A percentile compares a stretch with the other conserved stretches of the same genome.
Conservation (phyloP, 768 basidiomycete species). For the Pleurotus salmoneostramineus region DNA sequence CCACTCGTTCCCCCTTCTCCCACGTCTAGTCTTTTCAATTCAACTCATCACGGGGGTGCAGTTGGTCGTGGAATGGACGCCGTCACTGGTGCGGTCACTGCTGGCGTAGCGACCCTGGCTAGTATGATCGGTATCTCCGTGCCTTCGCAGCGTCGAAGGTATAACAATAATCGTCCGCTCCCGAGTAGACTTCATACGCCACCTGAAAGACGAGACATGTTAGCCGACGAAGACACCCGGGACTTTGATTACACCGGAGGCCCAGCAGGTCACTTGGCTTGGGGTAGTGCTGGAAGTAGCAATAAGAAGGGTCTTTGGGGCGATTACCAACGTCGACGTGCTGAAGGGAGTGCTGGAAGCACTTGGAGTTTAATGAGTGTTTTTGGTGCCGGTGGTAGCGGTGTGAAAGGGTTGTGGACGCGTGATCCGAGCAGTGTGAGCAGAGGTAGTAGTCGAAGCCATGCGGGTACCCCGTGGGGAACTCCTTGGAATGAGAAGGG, state of each 20-base stretch:
- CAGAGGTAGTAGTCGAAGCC: slow-evolving; percentile 19
- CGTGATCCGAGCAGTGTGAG: slow-evolving; percentile 35
- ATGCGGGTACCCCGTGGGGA: slow-evolving; percentile 12
- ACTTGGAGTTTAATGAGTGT: slow-evolving; percentile 51
- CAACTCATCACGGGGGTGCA: slow-evolving; percentile 8
- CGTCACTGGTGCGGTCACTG: slow-evolving; percentile 11
- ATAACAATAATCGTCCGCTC: not conserved
- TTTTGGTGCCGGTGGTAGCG: slow-evolving; percentile 25
- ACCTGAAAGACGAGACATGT: slow-evolving; percentile 59
- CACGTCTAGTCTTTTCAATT: not conserved
- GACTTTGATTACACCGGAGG: slow-evolving; percentile 32
- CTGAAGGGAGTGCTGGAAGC: slow-evolving; percentile 41
- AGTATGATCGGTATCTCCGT: slow-evolving; percentile 3
- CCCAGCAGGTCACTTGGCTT: not conserved
- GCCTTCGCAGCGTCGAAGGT: not conserved
- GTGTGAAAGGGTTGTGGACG: slow-evolving; percentile 23
- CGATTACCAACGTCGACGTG: slow-evolving; percentile 15
- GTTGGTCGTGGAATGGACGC: slow-evolving; percentile 16
- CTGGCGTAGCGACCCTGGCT: not conserved
- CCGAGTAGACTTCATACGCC: slow-evolving; percentile 20
- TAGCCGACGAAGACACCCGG: slow-evolving; percentile 70
- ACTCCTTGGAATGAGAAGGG: slow-evolving; percentile 40
- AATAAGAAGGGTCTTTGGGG: slow-evolving; percentile 29
- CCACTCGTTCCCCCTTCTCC: slow-evolving; percentile 1
- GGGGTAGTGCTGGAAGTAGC: slow-evolving; percentile 4